These are phyloP conservation scores for Martensiomyces pterosporus DNA, from an alignment of 192 early-diverging fungal genomes.

Conservation along the genomic window DNA sequence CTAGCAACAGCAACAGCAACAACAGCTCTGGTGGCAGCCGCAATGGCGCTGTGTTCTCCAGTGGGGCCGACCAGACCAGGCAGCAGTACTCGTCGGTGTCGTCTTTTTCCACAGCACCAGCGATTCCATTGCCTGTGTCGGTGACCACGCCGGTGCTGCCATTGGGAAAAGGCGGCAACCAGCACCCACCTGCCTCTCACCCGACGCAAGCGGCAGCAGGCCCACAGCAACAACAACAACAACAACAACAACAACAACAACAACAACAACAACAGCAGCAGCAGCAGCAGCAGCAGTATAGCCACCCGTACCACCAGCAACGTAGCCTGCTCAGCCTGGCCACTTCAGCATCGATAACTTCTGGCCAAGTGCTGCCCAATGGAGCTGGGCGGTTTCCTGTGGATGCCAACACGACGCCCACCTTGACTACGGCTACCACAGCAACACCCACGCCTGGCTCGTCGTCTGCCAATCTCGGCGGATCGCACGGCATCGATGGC, in stretches of 20 bases:
- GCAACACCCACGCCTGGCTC: slow-evolving; percentile 47
- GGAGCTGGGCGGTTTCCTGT: slow-evolving; percentile 23
- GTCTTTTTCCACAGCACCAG: slow-evolving; percentile 10
- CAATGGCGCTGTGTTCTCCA: too few species aligned
- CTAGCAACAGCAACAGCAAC: too few species aligned
- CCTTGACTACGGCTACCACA: slow-evolving; percentile 37
- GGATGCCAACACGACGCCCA: slow-evolving; percentile 37
- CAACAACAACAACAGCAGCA: neutral
- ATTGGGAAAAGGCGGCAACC: slow-evolving; percentile 26
- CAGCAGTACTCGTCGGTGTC: slow-evolving; percentile 26
- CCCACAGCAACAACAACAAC: neutral
- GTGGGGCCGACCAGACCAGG: too few species aligned
- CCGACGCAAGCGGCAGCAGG: slow-evolving; percentile 2
- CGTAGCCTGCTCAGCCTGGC: neutral
- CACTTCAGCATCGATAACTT: neutral
- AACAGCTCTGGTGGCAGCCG: too few species aligned
- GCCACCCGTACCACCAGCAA: neutral
- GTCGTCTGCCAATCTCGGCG: slow-evolving; percentile 23
- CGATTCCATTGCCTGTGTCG: too few species aligned
- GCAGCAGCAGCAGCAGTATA: neutral
- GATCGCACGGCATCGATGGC: slow-evolving; percentile 33
- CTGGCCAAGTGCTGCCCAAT: too few species aligned
- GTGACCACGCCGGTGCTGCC: slow-evolving; percentile 8
- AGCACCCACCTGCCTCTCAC: slow-evolving; percentile 26
- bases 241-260: neutral